phyloP scores from a whole-genome alignment of 2,329 filamentous ascomycete species.

The Alternaria viburni region DNA sequence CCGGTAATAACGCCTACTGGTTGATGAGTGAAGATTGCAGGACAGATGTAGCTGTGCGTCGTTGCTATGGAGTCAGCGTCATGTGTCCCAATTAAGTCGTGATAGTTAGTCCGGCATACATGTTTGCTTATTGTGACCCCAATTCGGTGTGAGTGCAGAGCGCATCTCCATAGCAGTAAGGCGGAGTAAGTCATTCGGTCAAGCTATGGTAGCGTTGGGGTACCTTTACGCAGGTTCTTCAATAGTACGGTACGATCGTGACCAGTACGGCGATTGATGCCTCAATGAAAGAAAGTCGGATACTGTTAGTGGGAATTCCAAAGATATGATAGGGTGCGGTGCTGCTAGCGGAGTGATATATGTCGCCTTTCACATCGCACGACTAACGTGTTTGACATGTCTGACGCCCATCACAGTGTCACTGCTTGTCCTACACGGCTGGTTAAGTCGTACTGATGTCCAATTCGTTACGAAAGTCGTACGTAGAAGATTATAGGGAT shows the following conservation, averaged over 20 bases:
- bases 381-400: conserved; percentile 16
- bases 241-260: not conserved
- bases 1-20: not conserved
- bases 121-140: not conserved
- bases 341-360: not conserved
- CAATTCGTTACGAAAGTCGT: not conserved
- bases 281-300: not conserved
- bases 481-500: not conserved
- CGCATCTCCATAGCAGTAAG: not conserved
- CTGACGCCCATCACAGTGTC: not conserved
- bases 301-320: not conserved
- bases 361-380: not conserved
- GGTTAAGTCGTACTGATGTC: not conserved
- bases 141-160: not conserved
- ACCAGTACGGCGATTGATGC: not conserved
- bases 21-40: not conserved
- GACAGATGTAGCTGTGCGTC: not conserved
- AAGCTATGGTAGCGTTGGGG: not conserved
- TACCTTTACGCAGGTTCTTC: not conserved
- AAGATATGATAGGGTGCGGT: not conserved
- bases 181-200: not conserved
- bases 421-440: conserved; percentile 2
- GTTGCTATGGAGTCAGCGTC: not conserved
- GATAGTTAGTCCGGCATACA: not conserved
- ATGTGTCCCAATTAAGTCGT: not conserved